Evolutionary conservation across 805 yeast species (phyloP).

Genomic region (Ogataea populi-albae): DNA sequence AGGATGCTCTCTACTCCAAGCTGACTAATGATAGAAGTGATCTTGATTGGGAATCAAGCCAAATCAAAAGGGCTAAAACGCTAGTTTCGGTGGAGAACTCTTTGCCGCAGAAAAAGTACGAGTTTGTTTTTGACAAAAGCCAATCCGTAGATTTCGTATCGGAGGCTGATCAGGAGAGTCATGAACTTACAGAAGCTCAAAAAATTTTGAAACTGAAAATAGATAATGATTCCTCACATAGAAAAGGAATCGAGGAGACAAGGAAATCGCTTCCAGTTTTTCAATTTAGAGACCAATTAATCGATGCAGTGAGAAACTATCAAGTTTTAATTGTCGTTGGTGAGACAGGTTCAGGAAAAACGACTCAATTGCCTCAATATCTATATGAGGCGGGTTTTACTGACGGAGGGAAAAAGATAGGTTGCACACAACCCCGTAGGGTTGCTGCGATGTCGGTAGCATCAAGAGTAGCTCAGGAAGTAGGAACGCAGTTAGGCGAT

Average conservation of each 20-base stretch:
- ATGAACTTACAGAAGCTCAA: slow-evolving; percentile 31
- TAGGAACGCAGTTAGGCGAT: slow-evolving; percentile 73
- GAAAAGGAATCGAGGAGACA: slow-evolving; percentile 44
- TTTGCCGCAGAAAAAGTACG: slow-evolving; percentile 46
- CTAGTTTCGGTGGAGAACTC: slow-evolving; percentile 13
- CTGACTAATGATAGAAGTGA: slow-evolving; percentile 25
- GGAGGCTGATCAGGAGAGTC: slow-evolving; percentile 34
- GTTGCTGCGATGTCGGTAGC: slow-evolving; percentile 96
- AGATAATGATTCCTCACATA: slow-evolving; percentile 36
- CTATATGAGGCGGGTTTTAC: slow-evolving; percentile 80
- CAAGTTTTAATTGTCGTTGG: slow-evolving; percentile 87
- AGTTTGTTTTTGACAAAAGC: slow-evolving; percentile 69
- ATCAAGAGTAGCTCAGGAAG: slow-evolving; percentile 85
- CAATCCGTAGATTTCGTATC: slow-evolving; percentile 57
- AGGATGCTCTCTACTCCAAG: slow-evolving; percentile 43
- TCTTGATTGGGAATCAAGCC: slow-evolving; percentile 52
- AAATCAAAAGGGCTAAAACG: slow-evolving; percentile 41
- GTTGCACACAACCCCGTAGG: slow-evolving; percentile 92
- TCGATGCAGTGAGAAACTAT: slow-evolving; percentile 55
- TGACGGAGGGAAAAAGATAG: slow-evolving; percentile 52
- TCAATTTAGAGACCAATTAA: slow-evolving; percentile 54
- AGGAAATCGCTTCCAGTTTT: slow-evolving; percentile 76
- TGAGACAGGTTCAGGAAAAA: slow-evolving; percentile 96
- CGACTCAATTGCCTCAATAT: slow-evolving; percentile 90
- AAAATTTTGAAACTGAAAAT: slow-evolving; percentile 10